These are phyloP conservation scores for Wickerhamomyces hampshirensis DNA, from an alignment of 805 yeast genomes.

Conservation along the genomic window DNA sequence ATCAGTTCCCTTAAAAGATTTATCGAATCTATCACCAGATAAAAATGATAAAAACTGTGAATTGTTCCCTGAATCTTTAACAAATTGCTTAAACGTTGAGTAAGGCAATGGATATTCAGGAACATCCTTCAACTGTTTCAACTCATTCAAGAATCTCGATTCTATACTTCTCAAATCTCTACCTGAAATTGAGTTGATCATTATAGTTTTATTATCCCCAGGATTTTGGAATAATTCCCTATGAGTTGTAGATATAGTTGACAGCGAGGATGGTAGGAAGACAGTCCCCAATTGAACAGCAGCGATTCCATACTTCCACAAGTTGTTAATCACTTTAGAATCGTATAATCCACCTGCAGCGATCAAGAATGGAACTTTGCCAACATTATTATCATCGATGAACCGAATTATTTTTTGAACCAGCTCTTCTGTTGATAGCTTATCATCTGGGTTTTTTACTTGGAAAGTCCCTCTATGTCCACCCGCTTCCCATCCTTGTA, in stretches of 20 bases:
- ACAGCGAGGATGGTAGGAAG: conserved; percentile 29
- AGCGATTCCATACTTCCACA: conserved; percentile 39
- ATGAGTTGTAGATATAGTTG: conserved; percentile 16
- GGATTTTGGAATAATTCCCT: conserved; percentile 12
- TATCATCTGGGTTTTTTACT: conserved; percentile 29
- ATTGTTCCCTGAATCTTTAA: neutral
- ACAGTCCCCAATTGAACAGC: conserved; percentile 56
- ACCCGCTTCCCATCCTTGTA: conserved; percentile 63
- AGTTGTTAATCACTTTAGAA: conserved; percentile 26
- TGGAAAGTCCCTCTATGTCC: conserved; percentile 54
- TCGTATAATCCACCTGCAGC: conserved; percentile 53
- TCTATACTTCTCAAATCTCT: conserved; percentile 21
- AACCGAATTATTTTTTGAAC: conserved; percentile 20
- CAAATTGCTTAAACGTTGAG: conserved; percentile 17
- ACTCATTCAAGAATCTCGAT: conserved; percentile 20
- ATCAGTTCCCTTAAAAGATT: conserved; percentile 16
- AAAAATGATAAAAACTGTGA: conserved; percentile 12
- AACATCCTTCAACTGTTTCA: conserved; percentile 5
- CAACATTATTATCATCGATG: conserved; percentile 4
- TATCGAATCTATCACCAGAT: conserved; percentile 15
- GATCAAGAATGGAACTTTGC: conserved; percentile 27
- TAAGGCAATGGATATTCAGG: conserved; percentile 26
- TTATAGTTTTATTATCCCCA: conserved; percentile 24
- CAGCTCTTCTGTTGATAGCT: conserved; percentile 31
- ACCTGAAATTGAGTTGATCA: conserved; percentile 22